Evolutionary conservation across 805 yeast genomes (phyloP).

Genomic region (Cyberlindnera veronae): DNA sequence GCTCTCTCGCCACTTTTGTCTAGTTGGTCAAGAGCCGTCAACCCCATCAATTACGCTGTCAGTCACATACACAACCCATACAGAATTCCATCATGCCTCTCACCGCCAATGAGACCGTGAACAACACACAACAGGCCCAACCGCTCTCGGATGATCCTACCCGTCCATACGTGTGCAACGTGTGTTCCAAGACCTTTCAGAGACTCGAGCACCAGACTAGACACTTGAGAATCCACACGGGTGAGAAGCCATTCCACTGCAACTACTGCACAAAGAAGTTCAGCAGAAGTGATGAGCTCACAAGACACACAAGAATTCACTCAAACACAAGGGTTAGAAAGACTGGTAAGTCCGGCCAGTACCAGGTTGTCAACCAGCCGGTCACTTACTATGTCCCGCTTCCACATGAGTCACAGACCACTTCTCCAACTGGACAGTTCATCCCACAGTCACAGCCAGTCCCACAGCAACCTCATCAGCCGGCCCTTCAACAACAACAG

Average conservation of each 20-base stretch:
- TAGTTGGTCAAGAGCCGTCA: no score
- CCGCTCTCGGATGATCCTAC: slow-evolving; percentile 18
- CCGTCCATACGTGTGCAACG: slow-evolving; percentile 80
- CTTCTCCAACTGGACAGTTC: slow-evolving; percentile 9
- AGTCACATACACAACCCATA: no score
- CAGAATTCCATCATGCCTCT: no score
- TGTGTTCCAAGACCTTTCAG: slow-evolving; percentile 83
- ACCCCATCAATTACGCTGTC: no score
- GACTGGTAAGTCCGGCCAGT: slow-evolving; percentile 31
- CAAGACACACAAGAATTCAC: slow-evolving; percentile 82
- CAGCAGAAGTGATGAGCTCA: slow-evolving; percentile 78
- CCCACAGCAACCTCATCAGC: slow-evolving; percentile 8
- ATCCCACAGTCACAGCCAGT: no score
- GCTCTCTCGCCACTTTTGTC: no score
- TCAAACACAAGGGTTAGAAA: slow-evolving; percentile 49
- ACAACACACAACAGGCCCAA: background rate
- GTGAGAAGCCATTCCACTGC: slow-evolving; percentile 88
- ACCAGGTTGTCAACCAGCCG: slow-evolving; percentile 23
- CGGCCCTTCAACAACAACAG: slow-evolving; percentile 3
- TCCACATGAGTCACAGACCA: slow-evolving; percentile 8
- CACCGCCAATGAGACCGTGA: no score
- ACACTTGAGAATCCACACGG: slow-evolving; percentile 89
- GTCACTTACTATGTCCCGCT: slow-evolving; percentile 27
- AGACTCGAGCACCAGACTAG: slow-evolving; percentile 88
- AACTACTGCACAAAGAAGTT: slow-evolving; percentile 76